A percentile compares a stretch with the other conserved stretches of the same genome.
Evolutionary conservation across 441 rosid genomes (phyloP).

Genomic region (Populus trichocarpa): DNA sequence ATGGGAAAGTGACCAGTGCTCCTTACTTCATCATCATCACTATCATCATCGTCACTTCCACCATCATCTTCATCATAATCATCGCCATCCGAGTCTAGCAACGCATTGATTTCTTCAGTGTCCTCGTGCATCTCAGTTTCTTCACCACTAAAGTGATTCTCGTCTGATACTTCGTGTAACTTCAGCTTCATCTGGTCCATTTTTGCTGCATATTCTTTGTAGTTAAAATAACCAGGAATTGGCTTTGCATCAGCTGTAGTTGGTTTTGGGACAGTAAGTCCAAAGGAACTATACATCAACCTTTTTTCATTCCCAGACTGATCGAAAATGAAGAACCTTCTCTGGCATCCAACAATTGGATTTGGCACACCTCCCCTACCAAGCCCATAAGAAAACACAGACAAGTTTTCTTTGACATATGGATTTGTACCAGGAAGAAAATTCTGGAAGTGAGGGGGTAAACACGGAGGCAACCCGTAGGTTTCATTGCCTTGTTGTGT

Average conservation of each 20-base stretch:
- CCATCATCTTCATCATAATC: conserved; percentile 27
- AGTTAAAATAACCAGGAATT: conserved; percentile 17
- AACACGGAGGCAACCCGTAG: conserved; percentile 31
- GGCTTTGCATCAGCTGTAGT: conserved; percentile 23
- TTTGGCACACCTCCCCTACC: conserved; percentile 20
- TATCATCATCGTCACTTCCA: conserved; percentile 30
- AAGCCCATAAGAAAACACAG: conserved; percentile 26
- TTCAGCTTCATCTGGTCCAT: conserved; percentile 23
- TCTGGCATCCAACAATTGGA: conserved; percentile 17
- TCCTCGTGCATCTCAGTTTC: conserved; percentile 73
- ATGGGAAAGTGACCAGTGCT: conserved; percentile 70
- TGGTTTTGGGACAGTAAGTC: conserved; percentile 26
- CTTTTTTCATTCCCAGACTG: conserved; percentile 57
- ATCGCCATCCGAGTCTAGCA: conserved; percentile 60
- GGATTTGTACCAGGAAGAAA: conserved; percentile 25
- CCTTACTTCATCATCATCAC: conserved; percentile 42
- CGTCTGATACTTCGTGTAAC: conserved; percentile 34
- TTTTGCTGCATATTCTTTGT: conserved; percentile 26
- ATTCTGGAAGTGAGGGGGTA: conserved; percentile 29
- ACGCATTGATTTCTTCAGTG: conserved; percentile 76
- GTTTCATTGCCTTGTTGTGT: conserved; percentile 34
- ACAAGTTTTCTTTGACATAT: conserved; percentile 27
- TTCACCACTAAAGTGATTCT: conserved; percentile 34
- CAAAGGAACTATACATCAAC: conserved; percentile 41
- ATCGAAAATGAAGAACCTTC: conserved; percentile 52